Base-by-base conservation (phyloP, 1,284 basidiomycete genomes). In the Fomitopsis schrenkii region DNA sequence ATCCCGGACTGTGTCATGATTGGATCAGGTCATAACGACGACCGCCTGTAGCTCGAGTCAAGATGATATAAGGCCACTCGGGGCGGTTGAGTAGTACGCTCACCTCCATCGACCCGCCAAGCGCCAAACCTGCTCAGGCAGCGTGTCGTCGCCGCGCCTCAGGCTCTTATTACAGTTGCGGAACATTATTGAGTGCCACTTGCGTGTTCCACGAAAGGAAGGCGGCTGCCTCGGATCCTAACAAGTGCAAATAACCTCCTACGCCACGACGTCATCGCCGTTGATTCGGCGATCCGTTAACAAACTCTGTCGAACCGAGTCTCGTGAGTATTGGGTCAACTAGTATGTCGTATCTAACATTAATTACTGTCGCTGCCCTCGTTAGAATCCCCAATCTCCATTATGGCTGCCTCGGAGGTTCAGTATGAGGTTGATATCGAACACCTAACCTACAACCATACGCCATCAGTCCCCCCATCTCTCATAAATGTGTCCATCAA, bases 401-500 rank as follows among this genome's bases (percentile, higher is more conserved):
- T n/a, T 19, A 54, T 54, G 52, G 22, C 52, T 38, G 52, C 19
- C 7, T 17, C 48, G 26, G 15, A 30, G 6, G 22, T 33, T 26
- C 52, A 54, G 19, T 52, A 57, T 26, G 74, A 76, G 59, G 83
- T 94, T 68, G 76, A 81, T 59, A 82, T 87, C 64, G 71, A 78
- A 42, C 74, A 81, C 60, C 79, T 96, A 38, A 85, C 86, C 6
- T 95, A 88, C 73, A 66, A 76, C 19, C 91, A 93, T 70, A 73
- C 73, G 19, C 67, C 76, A 14, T 70, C 59, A 22, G 56, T 65
- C 6, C 69, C 73, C 7, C 79, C 83, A 5, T 82, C 91, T 1
- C 83, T 98, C 55, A 70, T 78, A n/a, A 76, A 87, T 68, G 79
- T 96, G 63, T 80, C 81, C 65, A 76, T 97, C 48, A 69, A 80